A percentile compares a stretch with the other conserved stretches of the same genome.
phyloP scores from a whole-genome alignment of 2,329 filamentous ascomycete genomes.

The Exophiala spinifera region DNA sequence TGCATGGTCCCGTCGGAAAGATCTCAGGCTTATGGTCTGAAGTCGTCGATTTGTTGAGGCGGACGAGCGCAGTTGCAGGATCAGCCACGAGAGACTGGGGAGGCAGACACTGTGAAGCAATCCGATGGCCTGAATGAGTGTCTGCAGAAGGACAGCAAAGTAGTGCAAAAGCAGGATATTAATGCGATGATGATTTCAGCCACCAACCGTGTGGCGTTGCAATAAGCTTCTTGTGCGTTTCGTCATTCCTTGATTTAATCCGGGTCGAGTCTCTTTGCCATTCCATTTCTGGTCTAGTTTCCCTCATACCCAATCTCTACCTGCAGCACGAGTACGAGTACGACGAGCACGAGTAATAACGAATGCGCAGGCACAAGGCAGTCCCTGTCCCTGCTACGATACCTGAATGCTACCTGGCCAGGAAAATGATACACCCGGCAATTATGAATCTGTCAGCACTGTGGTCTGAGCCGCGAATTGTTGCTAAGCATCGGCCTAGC shows the following conservation, averaged over 20 bases:
- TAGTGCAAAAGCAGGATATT: slow-evolving; percentile 12
- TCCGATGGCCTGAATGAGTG: slow-evolving; percentile 16
- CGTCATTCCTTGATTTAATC: slow-evolving; percentile 19
- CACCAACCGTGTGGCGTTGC: slow-evolving; percentile 14
- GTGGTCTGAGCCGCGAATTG: not conserved
- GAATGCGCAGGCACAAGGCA: no score
- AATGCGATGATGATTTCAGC: slow-evolving; percentile 8
- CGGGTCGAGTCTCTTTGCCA: not conserved
- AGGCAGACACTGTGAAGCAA: slow-evolving; percentile 23
- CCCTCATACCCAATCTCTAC: not conserved
- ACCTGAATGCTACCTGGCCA: not conserved
- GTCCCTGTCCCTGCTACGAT: no score
- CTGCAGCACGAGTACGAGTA: no score
- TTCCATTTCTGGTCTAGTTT: slow-evolving; percentile 1
- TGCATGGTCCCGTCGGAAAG: slow-evolving; percentile 1
- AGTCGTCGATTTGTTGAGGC: not conserved
- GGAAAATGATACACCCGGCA: not conserved
- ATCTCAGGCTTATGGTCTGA: no score
- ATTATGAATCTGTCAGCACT: not conserved
- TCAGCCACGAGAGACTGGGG: slow-evolving; percentile 1
- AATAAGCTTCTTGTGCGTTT: slow-evolving; percentile 3
- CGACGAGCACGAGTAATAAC: no score
- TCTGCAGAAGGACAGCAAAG: slow-evolving; percentile 11
- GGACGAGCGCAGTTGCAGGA: slow-evolving; percentile 3
- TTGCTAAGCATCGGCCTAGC: not conserved